Base-by-base conservation (phyloP, 441 rosid species). In the Viola pubescens region DNA sequence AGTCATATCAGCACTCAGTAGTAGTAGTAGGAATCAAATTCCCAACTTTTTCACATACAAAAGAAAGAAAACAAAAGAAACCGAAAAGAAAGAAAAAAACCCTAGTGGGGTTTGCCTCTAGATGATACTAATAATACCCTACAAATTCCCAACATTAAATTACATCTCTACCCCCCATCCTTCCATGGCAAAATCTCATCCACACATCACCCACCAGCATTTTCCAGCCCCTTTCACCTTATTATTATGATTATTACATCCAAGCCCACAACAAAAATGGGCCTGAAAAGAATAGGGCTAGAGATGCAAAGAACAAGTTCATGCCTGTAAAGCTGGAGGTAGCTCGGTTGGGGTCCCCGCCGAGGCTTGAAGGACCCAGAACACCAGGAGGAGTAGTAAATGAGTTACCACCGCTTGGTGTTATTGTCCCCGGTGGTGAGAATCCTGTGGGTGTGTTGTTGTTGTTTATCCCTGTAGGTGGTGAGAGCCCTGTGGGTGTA, bases 101-200 rank as follows among this genome's bases (percentile, higher is more conserved):
- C 68, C 70, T 53, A 72, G 73, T 60, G 71, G 75, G 77, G 67
- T 61, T 64, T 55, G 66, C 39, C 62, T 26, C 64, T 39, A 9
- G 58, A 56, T 58, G 70, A 64, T 49, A 34, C 10, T 9, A 6
- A 19, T 60, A 48, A 40, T 49, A 46, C 41, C 67, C 40, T 60
- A 38, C 37, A 54, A 47, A 45, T 39, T 46, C 56, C 68, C 68
- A 53, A 37, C 14, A 1, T 9, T 47, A 65, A 66, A 68, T 65
- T 19, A 59, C 76, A 66, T 5, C 45, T 43, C 61, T 53, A 55
- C 49, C 73, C 67, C 67, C 4, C 9, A 55, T 59, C 68, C 52
- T 47, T 54, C 69, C 63, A 54, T 73, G 77, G 66, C 81, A 48
- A 80, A 79, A 79, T 75, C 70, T 64, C 66, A 70, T 59, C 74